phyloP scores from a whole-genome alignment of 768 basidiomycete species.

The Agaricus subrufescens region DNA sequence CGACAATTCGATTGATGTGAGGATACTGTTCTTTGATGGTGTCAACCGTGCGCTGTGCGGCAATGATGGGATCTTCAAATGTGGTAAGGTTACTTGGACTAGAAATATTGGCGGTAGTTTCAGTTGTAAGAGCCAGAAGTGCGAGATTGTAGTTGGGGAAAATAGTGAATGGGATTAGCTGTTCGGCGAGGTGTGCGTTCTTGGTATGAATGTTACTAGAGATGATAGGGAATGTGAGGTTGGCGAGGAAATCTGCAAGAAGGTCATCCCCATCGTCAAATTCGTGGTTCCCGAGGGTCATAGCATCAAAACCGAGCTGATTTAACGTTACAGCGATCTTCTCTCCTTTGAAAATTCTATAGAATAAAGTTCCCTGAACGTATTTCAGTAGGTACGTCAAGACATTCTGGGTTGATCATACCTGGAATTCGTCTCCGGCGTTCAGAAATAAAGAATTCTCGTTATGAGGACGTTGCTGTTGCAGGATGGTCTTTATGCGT shows the following conservation, averaged over 20 bases:
- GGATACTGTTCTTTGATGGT: conserved; percentile 26
- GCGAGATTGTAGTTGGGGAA: conserved; percentile 35
- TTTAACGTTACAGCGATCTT: conserved; percentile 38
- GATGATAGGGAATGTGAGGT: conserved; percentile 39
- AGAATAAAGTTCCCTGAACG: conserved; percentile 39
- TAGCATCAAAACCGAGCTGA: conserved; percentile 37
- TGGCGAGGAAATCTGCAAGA: conserved; percentile 30
- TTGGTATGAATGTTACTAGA: conserved; percentile 39
- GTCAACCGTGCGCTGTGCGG: conserved; percentile 32
- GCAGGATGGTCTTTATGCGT: conserved; percentile 33
- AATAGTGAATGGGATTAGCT: conserved; percentile 34
- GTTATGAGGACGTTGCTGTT: conserved; percentile 23
- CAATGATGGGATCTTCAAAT: conserved; percentile 33
- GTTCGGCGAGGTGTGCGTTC: conserved; percentile 25
- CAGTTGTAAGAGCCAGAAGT: conserved; percentile 38
- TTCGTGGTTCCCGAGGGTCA: conserved; percentile 44
- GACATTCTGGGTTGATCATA: neutral
- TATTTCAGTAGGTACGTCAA: neutral
- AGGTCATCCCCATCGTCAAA: conserved; percentile 39
- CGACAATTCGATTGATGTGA: conserved; percentile 33
- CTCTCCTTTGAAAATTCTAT: conserved; percentile 37
- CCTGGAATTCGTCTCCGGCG: conserved; percentile 45
- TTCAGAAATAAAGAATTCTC: conserved; percentile 37
- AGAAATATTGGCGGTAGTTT: conserved; percentile 32
- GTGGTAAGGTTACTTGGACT: conserved; percentile 32